phyloP scores from a whole-genome alignment of 208 protist species.

The Trichomonas tenax region DNA sequence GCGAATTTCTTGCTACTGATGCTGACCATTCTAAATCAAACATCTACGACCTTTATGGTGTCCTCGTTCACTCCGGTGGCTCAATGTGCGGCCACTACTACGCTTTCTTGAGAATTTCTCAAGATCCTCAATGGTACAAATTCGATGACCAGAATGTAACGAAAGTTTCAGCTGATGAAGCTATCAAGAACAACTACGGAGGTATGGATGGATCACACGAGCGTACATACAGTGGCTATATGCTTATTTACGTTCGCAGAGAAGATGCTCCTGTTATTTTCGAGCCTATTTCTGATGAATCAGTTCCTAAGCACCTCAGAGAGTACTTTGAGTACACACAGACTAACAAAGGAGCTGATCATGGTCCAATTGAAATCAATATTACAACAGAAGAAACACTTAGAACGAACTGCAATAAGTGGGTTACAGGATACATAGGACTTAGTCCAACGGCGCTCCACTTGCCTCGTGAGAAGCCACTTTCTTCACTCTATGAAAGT shows the following conservation, averaged over 20 bases:
- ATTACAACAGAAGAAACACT: neutral
- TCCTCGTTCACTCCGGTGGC: neutral
- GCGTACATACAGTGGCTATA: neutral
- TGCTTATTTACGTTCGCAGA: neutral
- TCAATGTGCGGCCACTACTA: neutral
- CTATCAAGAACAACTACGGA: neutral
- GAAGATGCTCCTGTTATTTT: neutral
- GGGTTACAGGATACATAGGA: neutral
- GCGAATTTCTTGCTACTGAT: constrained; percentile 24
- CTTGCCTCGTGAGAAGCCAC: neutral
- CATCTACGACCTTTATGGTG: neutral
- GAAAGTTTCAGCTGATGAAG: neutral
- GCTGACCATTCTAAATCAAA: neutral
- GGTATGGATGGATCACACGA: neutral
- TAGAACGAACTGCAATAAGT: neutral
- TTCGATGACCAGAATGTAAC: neutral
- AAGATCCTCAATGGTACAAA: neutral
- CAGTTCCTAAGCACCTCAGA: neutral
- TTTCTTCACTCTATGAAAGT: neutral
- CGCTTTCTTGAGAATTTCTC: neutral
- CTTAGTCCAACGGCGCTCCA: neutral
- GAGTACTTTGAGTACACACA: neutral
- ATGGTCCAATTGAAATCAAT: neutral
- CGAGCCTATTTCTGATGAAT: neutral
- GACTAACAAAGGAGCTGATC: neutral